Percentiles rank a stretch among this genome's conserved stretches.
phyloP scores from a whole-genome alignment of 306 rosid species.

The Acacia acuminata region DNA sequence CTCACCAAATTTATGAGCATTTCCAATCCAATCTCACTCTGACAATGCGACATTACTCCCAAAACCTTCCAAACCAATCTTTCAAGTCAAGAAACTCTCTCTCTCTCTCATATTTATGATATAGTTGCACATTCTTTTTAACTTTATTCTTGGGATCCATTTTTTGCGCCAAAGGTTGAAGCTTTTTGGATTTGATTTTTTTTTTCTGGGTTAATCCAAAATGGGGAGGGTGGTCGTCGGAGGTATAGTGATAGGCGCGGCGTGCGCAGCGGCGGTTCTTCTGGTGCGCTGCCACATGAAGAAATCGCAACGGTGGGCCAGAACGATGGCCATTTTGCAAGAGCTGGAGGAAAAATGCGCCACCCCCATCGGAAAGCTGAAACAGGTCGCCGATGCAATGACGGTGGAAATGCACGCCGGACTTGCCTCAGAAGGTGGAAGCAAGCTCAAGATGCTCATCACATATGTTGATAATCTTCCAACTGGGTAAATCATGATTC shows the following conservation, averaged over 20 bases:
- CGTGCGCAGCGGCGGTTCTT: constrained; percentile 54
- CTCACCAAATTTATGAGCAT: neutral
- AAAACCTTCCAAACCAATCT: neutral
- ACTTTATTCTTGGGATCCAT: neutral
- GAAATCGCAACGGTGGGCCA: constrained; percentile 54
- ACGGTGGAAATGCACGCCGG: constrained; percentile 93
- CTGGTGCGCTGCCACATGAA: constrained; percentile 56
- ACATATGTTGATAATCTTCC: constrained; percentile 87
- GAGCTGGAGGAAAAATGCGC: constrained; percentile 79
- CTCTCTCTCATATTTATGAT: neutral
- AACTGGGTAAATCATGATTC: constrained; percentile 59
- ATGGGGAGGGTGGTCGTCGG: constrained; percentile 66
- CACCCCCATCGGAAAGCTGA: constrained; percentile 63
- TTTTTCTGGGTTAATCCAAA: neutral
- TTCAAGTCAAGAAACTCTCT: neutral
- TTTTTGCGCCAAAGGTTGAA: neutral
- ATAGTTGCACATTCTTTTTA: neutral
- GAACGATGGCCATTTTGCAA: constrained; percentile 52
- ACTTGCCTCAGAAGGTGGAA: constrained; percentile 89
- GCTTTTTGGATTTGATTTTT: neutral
- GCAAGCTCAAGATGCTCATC: constrained; percentile 91
- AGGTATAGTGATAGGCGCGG: constrained; percentile 46
- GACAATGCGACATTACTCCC: neutral
- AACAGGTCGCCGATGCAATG: constrained; percentile 81
- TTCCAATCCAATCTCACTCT: neutral